phyloP scores from a whole-genome alignment of 1,284 basidiomycete genomes.

The Microbotryomycetes sp. region DNA sequence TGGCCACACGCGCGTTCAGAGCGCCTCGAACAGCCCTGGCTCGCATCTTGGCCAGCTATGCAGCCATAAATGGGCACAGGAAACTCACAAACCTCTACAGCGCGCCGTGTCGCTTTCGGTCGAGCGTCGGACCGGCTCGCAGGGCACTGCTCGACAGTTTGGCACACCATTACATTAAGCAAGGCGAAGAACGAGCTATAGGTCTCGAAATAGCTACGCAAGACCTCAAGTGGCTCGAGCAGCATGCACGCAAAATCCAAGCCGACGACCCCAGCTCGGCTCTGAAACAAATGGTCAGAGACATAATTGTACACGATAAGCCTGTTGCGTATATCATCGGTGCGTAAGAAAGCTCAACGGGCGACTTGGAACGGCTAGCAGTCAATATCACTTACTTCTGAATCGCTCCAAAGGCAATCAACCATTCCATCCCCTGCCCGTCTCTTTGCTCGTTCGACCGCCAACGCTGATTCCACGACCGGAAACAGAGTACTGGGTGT shows the following conservation, averaged over 20 bases:
- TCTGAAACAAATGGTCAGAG: conserved; percentile 17
- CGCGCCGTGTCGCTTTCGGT: too few species aligned
- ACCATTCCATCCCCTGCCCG: conserved; percentile 72
- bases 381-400: conserved; percentile 9
- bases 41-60: too few species aligned
- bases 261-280: not conserved
- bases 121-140: not conserved
- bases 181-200: not conserved
- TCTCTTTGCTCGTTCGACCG: conserved; percentile 54
- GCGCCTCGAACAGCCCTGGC: too few species aligned
- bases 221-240: conserved; percentile 15
- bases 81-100: too few species aligned
- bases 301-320: conserved; percentile 52
- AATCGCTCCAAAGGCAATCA: conserved; percentile 57
- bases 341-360: conserved; percentile 44
- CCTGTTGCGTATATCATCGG: conserved; percentile 89
- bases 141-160: not conserved
- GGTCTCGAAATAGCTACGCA: conserved; percentile 2
- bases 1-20: too few species aligned
- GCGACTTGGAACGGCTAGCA: conserved; percentile 9
- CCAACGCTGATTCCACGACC: conserved; percentile 85
- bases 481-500: conserved; percentile 75
- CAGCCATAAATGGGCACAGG: too few species aligned
- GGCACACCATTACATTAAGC: conserved; percentile 1
- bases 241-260: not conserved